phyloP scores from a whole-genome alignment of 164 flowering plant genomes.

The Chimonanthus praecox region DNA sequence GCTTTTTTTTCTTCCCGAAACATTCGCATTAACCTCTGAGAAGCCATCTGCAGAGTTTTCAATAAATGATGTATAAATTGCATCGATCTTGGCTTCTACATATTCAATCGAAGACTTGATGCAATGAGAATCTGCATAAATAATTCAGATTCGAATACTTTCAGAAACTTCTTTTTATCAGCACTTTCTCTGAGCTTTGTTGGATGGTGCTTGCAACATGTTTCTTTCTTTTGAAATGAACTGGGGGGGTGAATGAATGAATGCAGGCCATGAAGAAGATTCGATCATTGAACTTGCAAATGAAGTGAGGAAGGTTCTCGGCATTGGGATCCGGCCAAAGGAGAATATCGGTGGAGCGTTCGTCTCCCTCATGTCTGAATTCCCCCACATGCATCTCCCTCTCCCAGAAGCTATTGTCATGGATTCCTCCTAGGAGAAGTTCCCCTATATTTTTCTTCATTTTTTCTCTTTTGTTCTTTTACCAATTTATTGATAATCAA shows the following conservation, averaged over 20 bases:
- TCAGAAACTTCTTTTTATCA: neutral
- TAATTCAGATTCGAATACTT: neutral
- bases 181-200: no score
- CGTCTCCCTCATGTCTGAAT: slow-evolving; percentile 29
- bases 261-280: slow-evolving; percentile 81
- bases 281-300: slow-evolving; percentile 76
- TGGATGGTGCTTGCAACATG: neutral
- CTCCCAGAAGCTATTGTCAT: slow-evolving; percentile 53
- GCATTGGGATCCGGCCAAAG: slow-evolving; percentile 18
- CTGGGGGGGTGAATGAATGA: neutral
- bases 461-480: no score
- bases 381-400: slow-evolving; percentile 38
- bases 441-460: no score
- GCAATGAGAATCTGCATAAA: neutral
- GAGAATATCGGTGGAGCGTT: slow-evolving; percentile 26
- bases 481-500: no score
- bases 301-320: slow-evolving; percentile 82
- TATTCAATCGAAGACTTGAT: neutral
- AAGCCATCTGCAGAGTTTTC: no score
- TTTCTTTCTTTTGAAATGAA: neutral
- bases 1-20: no score
- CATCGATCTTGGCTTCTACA: neutral
- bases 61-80: neutral
- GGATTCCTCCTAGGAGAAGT: slow-evolving; percentile 32
- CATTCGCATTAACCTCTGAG: no score